Base-by-base conservation (phyloP, 306 rosid genomes). In the Malus asiatica region DNA sequence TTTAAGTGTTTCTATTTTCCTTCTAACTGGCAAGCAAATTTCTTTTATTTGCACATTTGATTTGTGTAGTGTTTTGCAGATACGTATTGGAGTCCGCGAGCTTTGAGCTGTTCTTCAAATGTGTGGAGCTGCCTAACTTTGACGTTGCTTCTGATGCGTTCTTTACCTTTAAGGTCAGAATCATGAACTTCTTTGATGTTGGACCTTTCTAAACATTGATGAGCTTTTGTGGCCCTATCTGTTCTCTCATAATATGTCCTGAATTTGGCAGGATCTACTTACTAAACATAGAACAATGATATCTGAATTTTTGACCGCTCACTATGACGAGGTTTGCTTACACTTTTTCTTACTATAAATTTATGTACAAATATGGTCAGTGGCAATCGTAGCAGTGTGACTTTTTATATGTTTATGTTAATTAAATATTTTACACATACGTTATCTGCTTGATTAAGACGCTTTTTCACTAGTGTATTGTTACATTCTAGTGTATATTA, bases 101-200 rank as follows among this genome's bases (percentile, higher is more conserved):
- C 86, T 92, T 92, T 83, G 92, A 76, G 85, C 70, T 95, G 91
- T 95, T 95, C 87, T 95, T 89, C 83, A 95, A 95, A 83, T 95
- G 84, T 78, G 97, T 92, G 80, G 99, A 92, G 85, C 81, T 89
- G 81, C 97, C 96, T 46, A 90, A 77, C 87, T 95, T 95, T 78
- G 99, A 95, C 80, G 92, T 90, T 78, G 93, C 99, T 70, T 90
- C 97, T 55, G 97, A 95, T 82, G 99, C 99, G 20, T 95, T 92
- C 86, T 90, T 96, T 71, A 95, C 99, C 51, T 95, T 95, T 77
- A 92, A 95, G 99, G 99, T 92, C 52, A 72, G 87, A 80, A 68
- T 74, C 68, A 44, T 18, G 51, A 61, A 57, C 74, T 65, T 30
- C 67, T 62, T 33, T 33, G 29, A n/a, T 48, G 46, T 60, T 55